Evolutionary conservation across 371 early-diverging fungal species (phyloP).

Genomic region (Mortierella sp.): DNA sequence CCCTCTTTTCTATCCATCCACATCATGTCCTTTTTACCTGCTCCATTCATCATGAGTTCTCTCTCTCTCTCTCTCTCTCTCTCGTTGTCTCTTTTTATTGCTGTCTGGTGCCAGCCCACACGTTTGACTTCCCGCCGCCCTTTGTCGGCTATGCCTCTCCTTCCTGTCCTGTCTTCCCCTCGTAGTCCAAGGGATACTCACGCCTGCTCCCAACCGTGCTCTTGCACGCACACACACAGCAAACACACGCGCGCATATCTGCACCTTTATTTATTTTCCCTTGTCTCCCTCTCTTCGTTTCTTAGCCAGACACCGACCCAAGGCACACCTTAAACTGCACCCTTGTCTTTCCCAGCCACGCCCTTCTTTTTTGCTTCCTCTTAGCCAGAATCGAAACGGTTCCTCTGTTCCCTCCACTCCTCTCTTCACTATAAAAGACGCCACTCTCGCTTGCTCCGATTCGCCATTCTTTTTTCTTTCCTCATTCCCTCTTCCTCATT

Average conservation of each 20-base stretch:
- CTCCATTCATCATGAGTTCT: too few relatives aligned
- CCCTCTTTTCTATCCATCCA: too few relatives aligned
- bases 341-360: too few relatives aligned
- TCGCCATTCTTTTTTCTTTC: neutral
- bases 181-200: too few relatives aligned
- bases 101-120: neutral
- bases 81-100: neutral
- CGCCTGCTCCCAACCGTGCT: too few relatives aligned
- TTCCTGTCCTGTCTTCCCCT: neutral
- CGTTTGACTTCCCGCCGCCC: neutral
- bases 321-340: neutral
- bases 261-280: neutral
- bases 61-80: neutral
- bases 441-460: neutral
- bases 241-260: too few relatives aligned
- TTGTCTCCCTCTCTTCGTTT: neutral
- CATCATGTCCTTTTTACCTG: too few relatives aligned
- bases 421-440: too few relatives aligned
- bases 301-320: neutral
- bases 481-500: neutral
- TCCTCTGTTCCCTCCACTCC: neutral
- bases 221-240: neutral
- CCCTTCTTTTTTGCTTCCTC: neutral
- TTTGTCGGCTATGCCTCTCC: neutral
- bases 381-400: neutral